Conservation (phyloP, 2,329 filamentous ascomycete species). For the Anisogramma anomala region DNA sequence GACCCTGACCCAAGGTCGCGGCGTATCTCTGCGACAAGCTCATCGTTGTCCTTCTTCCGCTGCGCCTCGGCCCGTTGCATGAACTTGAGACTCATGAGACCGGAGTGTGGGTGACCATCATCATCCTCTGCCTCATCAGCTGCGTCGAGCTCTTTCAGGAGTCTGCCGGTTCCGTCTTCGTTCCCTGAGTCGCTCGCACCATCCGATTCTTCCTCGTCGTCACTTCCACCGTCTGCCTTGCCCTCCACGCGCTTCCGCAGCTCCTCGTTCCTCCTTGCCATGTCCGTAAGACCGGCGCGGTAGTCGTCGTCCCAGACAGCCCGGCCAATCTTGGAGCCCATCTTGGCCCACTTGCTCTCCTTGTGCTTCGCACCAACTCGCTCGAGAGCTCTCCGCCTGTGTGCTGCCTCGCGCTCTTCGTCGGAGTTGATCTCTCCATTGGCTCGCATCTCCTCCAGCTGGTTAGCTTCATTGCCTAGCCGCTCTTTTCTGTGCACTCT, state of each 20-base stretch:
- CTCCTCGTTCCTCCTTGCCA: constrained; percentile 74
- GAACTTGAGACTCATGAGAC: constrained; percentile 77
- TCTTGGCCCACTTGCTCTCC: constrained; percentile 88
- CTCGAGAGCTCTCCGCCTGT: constrained; percentile 69
- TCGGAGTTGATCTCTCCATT: constrained; percentile 53
- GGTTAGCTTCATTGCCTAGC: constrained; percentile 41
- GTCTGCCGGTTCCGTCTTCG: constrained; percentile 37
- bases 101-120: constrained; percentile 47
- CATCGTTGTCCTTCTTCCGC: constrained; percentile 69
- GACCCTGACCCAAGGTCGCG: constrained; percentile 57
- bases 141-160: constrained; percentile 37
- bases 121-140: constrained; percentile 30
- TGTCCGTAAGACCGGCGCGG: constrained; percentile 63
- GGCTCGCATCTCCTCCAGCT: constrained; percentile 37
- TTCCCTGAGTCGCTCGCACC: constrained; percentile 47
- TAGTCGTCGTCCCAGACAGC: constrained; percentile 85
- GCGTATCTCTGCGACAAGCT: constrained; percentile 56
- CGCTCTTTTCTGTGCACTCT: constrained; percentile 75
- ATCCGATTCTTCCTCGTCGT: constrained; percentile 33
- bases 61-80: constrained; percentile 82
- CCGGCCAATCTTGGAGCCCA: constrained; percentile 64
- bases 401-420: constrained; percentile 51
- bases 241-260: constrained; percentile 70
- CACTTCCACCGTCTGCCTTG: constrained; percentile 29
- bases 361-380: constrained; percentile 76